A percentile compares a stretch with the other conserved stretches of the same genome.
Evolutionary conservation across 768 basidiomycete genomes (phyloP).

Genomic region (Scleroderma citrinum): DNA sequence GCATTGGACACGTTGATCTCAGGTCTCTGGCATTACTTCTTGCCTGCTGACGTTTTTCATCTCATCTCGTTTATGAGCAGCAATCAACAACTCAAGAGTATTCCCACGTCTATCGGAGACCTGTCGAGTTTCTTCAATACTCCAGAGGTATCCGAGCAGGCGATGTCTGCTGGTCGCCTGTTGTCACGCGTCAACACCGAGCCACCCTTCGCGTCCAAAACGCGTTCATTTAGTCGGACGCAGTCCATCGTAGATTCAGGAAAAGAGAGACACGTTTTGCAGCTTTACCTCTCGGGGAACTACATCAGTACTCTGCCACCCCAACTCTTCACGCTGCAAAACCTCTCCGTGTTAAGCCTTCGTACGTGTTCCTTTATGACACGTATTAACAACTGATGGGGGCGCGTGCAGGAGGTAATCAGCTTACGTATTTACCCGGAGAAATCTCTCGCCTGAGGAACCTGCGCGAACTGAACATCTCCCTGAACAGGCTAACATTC

Average conservation of each 20-base stretch:
- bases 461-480: slow-evolving; percentile 55
- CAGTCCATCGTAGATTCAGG: slow-evolving; percentile 28
- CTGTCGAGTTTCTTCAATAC: slow-evolving; percentile 43
- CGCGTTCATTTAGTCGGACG: slow-evolving; percentile 21
- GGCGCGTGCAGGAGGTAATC: slow-evolving; percentile 45
- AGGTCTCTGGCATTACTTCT: slow-evolving; percentile 34
- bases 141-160: slow-evolving; percentile 29
- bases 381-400: background rate
- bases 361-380: slow-evolving; percentile 37
- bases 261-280: slow-evolving; percentile 43
- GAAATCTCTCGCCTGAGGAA: slow-evolving; percentile 51
- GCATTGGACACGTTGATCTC: slow-evolving; percentile 47
- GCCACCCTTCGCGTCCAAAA: slow-evolving; percentile 21
- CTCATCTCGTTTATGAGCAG: slow-evolving; percentile 23
- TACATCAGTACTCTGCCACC: slow-evolving; percentile 47
- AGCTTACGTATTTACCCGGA: slow-evolving; percentile 51
- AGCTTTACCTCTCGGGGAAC: slow-evolving; percentile 54
- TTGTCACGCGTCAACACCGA: slow-evolving; percentile 33
- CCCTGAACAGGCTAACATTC: slow-evolving; percentile 51
- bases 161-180: slow-evolving; percentile 17
- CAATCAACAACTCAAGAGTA: slow-evolving; percentile 36
- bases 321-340: slow-evolving; percentile 50
- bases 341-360: slow-evolving; percentile 56
- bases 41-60: background rate
- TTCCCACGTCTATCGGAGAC: slow-evolving; percentile 43